Conservation (phyloP, 768 basidiomycete species). For the Suillus paluster region DNA sequence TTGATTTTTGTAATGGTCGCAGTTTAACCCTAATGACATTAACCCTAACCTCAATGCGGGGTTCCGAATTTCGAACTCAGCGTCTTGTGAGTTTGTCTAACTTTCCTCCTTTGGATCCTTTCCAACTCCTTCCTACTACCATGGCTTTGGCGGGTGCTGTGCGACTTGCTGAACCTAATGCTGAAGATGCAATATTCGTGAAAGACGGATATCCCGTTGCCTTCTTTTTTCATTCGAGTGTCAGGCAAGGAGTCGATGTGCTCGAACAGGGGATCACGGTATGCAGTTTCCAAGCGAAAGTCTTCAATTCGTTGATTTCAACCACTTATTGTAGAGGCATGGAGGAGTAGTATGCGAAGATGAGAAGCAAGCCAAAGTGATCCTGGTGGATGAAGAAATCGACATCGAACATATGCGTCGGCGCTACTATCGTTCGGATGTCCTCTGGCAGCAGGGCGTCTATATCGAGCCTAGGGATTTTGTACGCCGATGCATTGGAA, state of each 20-base stretch:
- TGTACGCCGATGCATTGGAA: conserved; percentile 25
- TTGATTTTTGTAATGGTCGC: too few relatives aligned
- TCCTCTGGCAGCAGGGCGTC: conserved; percentile 20
- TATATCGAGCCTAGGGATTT: conserved; percentile 31
- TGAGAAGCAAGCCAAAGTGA: conserved; percentile 26
- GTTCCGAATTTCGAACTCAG: conserved; percentile 25
- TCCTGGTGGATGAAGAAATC: conserved; percentile 34
- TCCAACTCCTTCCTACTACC: too few relatives aligned
- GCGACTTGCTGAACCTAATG: conserved; percentile 7
- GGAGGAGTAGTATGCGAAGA: conserved; percentile 23
- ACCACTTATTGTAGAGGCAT: conserved; percentile 14
- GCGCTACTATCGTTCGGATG: conserved; percentile 27
- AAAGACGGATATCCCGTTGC: conserved; percentile 26
- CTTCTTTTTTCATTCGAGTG: conserved; percentile 33
- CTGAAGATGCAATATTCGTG: conserved; percentile 21
- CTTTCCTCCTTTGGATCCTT: not conserved
- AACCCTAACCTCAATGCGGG: conserved; percentile 36
- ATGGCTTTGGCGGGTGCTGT: too few relatives aligned
- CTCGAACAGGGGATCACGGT: conserved; percentile 29
- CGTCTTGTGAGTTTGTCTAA: not conserved
- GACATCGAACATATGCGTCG: conserved; percentile 28
- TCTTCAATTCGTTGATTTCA: not conserved
- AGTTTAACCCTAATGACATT: too few relatives aligned
- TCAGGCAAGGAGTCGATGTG: conserved; percentile 22
- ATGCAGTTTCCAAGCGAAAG: not conserved